Evolutionary conservation across 2,329 filamentous ascomycete species (phyloP), one percentile per base, ranked within the genome.

Genomic region (Botrytis sinoallii): DNA sequence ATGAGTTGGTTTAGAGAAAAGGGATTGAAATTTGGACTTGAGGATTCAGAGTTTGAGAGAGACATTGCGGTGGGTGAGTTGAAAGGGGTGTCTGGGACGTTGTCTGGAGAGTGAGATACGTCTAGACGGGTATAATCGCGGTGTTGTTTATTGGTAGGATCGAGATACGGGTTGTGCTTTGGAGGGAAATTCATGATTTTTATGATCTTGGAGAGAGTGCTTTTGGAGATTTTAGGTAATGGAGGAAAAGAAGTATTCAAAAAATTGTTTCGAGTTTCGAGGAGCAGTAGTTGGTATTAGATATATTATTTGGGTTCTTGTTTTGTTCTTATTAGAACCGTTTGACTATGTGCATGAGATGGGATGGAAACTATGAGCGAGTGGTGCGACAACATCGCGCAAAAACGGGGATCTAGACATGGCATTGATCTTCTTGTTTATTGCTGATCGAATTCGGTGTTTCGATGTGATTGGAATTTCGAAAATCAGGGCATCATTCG

Each of bases 61-160:
- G 46, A 67, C 35, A 67, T 65, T 44, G 61, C 46, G 44, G 44
- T 66, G 4, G 70, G 70, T 38, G 70, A 72, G n/a, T 72, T 72
- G 38, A 72, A 59, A 14, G 70, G 70, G 25, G 70, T 72, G 22
- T 72, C 70, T 42, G 70, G 70, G 29, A 72, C 70, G 61, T n/a
- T 55, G 46, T 72, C 61, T 32, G 70, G 44, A 25, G 44, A 67
- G 7, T 72, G 44, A 35, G 61, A 55, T 40, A 67, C 22, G 61
- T 72, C 60, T n/a, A 55, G 38, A 5, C 70, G 70, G 25, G 61
- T 67, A 29, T 69, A 69, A n/a, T 69, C 38, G n/a, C 60, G 44
- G 9, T 67, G 70, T n/a, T 55, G n/a, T 55, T 35, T 72, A 29
- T 72, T 72, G 7, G n/a, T 65, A 20, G 70, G 46, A 35, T 72